A percentile compares a stretch with the other conserved stretches of the same genome.
Conservation (phyloP, 2,329 filamentous ascomycete genomes). For the Diaporthe humulicola region DNA sequence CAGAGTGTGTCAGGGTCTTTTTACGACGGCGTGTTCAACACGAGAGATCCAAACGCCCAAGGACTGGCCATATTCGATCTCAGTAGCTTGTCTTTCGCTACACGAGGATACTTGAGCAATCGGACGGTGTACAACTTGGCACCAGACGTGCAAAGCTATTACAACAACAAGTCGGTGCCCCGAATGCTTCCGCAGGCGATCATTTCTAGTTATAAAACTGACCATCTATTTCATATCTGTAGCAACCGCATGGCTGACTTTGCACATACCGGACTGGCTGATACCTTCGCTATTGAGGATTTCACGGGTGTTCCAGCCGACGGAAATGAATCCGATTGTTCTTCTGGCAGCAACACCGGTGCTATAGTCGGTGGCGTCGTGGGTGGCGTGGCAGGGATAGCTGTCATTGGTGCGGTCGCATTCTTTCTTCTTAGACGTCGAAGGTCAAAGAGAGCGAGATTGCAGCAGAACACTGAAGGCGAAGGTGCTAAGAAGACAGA, state of each 20-base stretch:
- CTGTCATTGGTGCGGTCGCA: neutral
- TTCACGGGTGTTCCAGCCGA: conserved; percentile 27
- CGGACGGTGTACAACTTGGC: conserved; percentile 22
- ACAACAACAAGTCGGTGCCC: neutral
- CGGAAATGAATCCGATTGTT: neutral
- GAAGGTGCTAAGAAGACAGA: neutral
- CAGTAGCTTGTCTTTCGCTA: conserved; percentile 38
- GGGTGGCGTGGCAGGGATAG: neutral
- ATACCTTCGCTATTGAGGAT: conserved; percentile 24
- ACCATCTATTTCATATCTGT: neutral
- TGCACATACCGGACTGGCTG: neutral
- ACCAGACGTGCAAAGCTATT: neutral
- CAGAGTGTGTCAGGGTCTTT: conserved; percentile 10
- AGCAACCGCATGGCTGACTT: conserved; percentile 30
- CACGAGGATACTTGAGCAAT: conserved; percentile 32
- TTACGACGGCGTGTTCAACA: conserved; percentile 41
- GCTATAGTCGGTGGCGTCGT: conserved; percentile 3
- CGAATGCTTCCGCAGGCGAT: no score
- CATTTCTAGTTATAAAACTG: neutral
- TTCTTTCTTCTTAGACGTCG: neutral
- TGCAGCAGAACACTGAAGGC: neutral
- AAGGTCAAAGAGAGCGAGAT: neutral
- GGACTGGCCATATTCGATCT: conserved; percentile 44
- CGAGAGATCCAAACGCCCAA: conserved; percentile 40
- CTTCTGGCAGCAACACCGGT: neutral